Conservation (phyloP, 2,329 filamentous ascomycete species). For the Ceratocystis papillata region DNA sequence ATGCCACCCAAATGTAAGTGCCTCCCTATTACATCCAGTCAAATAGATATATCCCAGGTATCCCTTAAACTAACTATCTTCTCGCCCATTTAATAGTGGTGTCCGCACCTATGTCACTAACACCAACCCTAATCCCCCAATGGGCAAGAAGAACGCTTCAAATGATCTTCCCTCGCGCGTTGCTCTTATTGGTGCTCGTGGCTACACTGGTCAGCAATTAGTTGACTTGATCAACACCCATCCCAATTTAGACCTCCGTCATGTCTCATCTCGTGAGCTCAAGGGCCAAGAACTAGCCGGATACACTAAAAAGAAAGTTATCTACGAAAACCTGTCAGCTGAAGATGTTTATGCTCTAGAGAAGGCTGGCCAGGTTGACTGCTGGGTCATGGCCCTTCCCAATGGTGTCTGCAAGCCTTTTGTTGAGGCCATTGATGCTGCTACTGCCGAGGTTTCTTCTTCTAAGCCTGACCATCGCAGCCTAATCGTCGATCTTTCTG, state of each 20-base stretch:
- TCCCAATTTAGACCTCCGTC: conserved; percentile 76
- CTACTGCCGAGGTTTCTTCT: conserved; percentile 29
- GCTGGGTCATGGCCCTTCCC: conserved; percentile 94
- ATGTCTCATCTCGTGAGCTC: conserved; percentile 90
- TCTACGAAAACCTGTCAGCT: conserved; percentile 78
- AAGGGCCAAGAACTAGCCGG: conserved; percentile 76
- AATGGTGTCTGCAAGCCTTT: conserved; percentile 93
- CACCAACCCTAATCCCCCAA: conserved; percentile 81
- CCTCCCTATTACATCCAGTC: not conserved
- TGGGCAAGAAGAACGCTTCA: conserved; percentile 77
- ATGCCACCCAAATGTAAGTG: conserved; percentile 23
- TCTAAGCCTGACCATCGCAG: conserved; percentile 42
- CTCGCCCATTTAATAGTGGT: conserved; percentile 7
- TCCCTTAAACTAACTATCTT: not conserved
- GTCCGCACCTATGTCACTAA: conserved; percentile 38
- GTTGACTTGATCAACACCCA: conserved; percentile 80
- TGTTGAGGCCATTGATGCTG: conserved; percentile 60
- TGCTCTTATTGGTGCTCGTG: conserved; percentile 80
- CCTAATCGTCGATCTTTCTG: conserved; percentile 86
- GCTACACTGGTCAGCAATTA: conserved; percentile 86
- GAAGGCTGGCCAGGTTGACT: conserved; percentile 73
- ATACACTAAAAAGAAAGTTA: conserved; percentile 83
- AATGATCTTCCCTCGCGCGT: conserved; percentile 69
- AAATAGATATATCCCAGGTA: not conserved
- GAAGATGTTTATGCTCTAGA: conserved; percentile 83